Evolutionary conservation across 2,329 filamentous ascomycete genomes (phyloP).

Genomic region (Gliomastix tumulicola): DNA sequence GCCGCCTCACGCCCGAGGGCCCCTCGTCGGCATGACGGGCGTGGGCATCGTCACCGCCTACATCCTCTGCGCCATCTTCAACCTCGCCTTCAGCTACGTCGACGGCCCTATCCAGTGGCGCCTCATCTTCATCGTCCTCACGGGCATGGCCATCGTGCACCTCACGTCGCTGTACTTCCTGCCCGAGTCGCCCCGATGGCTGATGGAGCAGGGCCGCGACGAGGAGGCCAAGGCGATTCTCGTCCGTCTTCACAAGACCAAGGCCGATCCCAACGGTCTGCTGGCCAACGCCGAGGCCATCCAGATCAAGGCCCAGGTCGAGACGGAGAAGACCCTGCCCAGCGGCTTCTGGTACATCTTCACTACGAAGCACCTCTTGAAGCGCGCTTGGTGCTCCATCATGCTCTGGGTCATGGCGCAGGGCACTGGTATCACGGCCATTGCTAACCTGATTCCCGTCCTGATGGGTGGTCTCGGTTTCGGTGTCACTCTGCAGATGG

Average conservation of each 20-base stretch:
- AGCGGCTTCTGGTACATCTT: constrained; percentile 9
- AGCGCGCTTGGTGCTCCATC: constrained; percentile 7
- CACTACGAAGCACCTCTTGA: constrained; percentile 4
- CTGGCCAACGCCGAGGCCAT: constrained; percentile 8
- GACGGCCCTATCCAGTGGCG: constrained; percentile 15
- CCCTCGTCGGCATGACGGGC: constrained; percentile 24
- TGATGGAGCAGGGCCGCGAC: constrained; percentile 24
- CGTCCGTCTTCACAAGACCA: constrained; percentile 6
- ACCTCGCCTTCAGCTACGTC: constrained; percentile 8
- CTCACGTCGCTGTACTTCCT: constrained; percentile 21
- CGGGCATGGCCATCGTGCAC: constrained; percentile 12
- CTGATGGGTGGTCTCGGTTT: constrained; percentile 9
- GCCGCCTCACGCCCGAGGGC: constrained; percentile 23
- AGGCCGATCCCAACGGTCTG: constrained; percentile 5
- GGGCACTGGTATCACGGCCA: constrained; percentile 8
- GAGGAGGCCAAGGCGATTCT: constrained; percentile 16
- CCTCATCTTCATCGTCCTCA: constrained; percentile 20
- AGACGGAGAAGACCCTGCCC: constrained; percentile 7
- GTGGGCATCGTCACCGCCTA: constrained; percentile 21
- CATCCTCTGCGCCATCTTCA: constrained; percentile 21
- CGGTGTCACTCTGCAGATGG: constrained; percentile 8
- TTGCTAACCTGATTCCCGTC: constrained; percentile 3
- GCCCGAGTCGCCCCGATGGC: constrained; percentile 29
- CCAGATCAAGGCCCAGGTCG: constrained; percentile 8
- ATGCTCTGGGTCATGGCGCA: constrained; percentile 10